Percentiles rank a stretch among this genome's conserved stretches.
These are phyloP conservation scores for Eutrema heterophyllum DNA, from an alignment of 345 rosid genomes.

Conservation along the genomic window DNA sequence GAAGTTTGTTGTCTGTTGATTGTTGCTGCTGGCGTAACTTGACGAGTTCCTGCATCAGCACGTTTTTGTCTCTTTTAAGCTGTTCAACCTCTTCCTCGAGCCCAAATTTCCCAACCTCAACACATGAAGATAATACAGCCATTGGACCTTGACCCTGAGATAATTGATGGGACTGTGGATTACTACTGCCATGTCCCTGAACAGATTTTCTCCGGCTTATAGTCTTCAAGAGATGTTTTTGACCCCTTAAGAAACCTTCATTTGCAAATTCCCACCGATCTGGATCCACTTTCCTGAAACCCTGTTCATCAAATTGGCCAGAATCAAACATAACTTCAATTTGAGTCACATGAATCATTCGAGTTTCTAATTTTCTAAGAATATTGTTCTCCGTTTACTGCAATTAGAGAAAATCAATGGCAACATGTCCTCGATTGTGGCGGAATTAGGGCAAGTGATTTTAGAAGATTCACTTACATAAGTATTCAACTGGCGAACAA, in stretches of 20 bases:
- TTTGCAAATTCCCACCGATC: constrained; percentile 58
- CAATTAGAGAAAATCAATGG: background rate
- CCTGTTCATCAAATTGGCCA: constrained; percentile 8
- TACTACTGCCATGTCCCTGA: constrained; percentile 33
- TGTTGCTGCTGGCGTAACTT: constrained; percentile 53
- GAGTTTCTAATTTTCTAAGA: background rate
- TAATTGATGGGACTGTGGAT: constrained; percentile 28
- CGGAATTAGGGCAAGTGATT: background rate
- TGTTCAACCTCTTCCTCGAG: constrained; percentile 56
- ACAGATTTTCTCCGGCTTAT: constrained; percentile 44
- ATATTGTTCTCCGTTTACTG: background rate
- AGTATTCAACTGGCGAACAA: constrained; percentile 85
- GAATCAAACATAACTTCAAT: background rate
- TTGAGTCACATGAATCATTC: background rate
- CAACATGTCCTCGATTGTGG: background rate
- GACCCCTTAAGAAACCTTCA: constrained; percentile 36
- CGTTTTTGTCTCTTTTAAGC: constrained; percentile 58
- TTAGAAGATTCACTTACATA: constrained; percentile 38
- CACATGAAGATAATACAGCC: constrained; percentile 38
- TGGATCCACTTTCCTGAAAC: constrained; percentile 46
- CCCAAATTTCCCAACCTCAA: constrained; percentile 55
- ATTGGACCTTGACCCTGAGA: constrained; percentile 35
- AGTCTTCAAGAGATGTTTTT: constrained; percentile 39
- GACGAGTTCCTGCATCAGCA: constrained; percentile 53
- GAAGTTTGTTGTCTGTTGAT: constrained; percentile 44